A percentile compares a stretch with the other conserved stretches of the same genome.
Evolutionary conservation across 495 filamentous ascomycete species (phyloP).

Genomic region (Aspergillus kassunensis): DNA sequence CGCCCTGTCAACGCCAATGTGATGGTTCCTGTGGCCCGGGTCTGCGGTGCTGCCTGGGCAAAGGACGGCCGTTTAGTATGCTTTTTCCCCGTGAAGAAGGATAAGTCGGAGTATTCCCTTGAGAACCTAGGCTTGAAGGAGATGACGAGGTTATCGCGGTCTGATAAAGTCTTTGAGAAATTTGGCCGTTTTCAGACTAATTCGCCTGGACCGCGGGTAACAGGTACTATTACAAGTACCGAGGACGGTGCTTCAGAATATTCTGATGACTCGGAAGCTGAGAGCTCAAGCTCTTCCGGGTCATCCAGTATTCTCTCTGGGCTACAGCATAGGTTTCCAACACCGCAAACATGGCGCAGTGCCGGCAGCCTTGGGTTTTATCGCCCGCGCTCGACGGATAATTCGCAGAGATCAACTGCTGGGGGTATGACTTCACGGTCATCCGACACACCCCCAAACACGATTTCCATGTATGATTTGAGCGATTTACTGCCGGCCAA

Average conservation of each 20-base stretch:
- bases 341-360: slow-evolving; percentile 52
- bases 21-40: slow-evolving; percentile 70
- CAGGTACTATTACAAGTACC: slow-evolving; percentile 42
- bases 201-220: slow-evolving; percentile 50
- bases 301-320: slow-evolving; percentile 55
- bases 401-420: slow-evolving; percentile 54
- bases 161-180: slow-evolving; percentile 73
- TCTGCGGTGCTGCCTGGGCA: slow-evolving; percentile 73
- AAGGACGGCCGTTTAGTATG: slow-evolving; percentile 76
- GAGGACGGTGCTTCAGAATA: slow-evolving; percentile 51
- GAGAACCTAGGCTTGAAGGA: slow-evolving; percentile 57
- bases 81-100: slow-evolving; percentile 81
- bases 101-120: slow-evolving; percentile 61
- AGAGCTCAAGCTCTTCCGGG: slow-evolving; percentile 68
- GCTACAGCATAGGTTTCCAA: slow-evolving; percentile 46
- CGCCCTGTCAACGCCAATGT: slow-evolving; percentile 63
- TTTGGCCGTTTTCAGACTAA: slow-evolving; percentile 74
- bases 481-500: slow-evolving; percentile 70
- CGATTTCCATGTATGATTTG: slow-evolving; percentile 68
- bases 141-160: slow-evolving; percentile 55
- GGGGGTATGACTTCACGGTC: slow-evolving; percentile 34
- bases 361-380: slow-evolving; percentile 43
- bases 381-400: slow-evolving; percentile 46
- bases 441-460: slow-evolving; percentile 42
- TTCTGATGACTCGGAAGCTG: slow-evolving; percentile 64